These are phyloP conservation scores for Flaveria bidentis DNA, from an alignment of 129 eudicot genomes.

Conservation along the genomic window DNA sequence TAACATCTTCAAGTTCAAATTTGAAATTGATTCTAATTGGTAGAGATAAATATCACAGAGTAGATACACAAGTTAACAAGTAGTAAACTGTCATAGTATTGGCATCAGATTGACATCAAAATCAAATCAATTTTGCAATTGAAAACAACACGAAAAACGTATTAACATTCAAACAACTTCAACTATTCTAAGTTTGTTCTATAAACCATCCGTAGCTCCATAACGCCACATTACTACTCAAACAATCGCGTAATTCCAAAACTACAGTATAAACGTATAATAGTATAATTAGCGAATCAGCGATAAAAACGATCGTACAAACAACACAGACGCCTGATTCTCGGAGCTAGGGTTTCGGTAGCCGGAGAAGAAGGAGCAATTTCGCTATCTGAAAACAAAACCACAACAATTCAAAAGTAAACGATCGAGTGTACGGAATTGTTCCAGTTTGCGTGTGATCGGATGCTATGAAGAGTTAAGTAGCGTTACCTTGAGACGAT, in stretches of 20 bases:
- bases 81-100: not conserved
- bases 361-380: constrained; percentile 1
- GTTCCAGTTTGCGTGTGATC: not conserved
- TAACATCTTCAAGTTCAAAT: not conserved
- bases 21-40: not conserved
- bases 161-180: no score
- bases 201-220: not conserved
- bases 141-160: no score
- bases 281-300: not conserved
- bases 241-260: not conserved
- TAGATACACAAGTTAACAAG: not conserved
- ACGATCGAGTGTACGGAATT: constrained; percentile 3
- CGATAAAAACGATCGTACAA: not conserved
- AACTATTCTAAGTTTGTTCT: no score
- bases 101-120: not conserved
- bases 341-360: constrained; percentile 29
- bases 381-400: constrained; percentile 8
- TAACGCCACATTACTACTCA: not conserved
- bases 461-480: not conserved
- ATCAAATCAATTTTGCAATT: not conserved
- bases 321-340: constrained; percentile 8
- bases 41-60: not conserved
- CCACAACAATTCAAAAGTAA: not conserved
- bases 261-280: not conserved
- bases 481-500: not conserved